Base-by-base conservation (phyloP, 805 yeast genomes). In the Geotrichum ghanense region DNA sequence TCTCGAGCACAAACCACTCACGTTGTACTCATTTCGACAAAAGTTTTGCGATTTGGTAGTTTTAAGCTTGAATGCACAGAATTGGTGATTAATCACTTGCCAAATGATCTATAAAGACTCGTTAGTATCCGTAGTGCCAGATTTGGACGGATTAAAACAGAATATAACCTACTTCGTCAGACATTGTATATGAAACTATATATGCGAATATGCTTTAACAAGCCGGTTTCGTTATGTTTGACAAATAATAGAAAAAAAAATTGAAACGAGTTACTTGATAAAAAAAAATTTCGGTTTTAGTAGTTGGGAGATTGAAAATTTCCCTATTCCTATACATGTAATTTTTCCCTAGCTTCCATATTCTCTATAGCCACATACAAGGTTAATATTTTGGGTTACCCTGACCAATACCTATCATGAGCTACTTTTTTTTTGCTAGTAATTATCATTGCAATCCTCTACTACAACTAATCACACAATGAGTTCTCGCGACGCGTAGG, bases 1-100 rank as follows among this genome's bases (percentile, higher is more conserved):
- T 59, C 98, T 78, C 47, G 81, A 77, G 65, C 99, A 92, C 47
- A 92, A 73, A 51, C 99, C 99, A 53, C 87, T 78, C 44, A 90
- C 97, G 63, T 92, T 92, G 68, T 86, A 89, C 64, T 92, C 97
- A 62, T 90, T 92, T 63, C 97, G 73, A 68, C 99, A 92, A 62
- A 92, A 92, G 56, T 79, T 83, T 65, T 90, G 97, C 22, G 79
- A 86, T 59, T 86, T 85, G 50, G 85, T 84, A 22, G 96, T 83
- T 60, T 83, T 84, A 57, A 92, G 71, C 67, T 90, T 90, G 71
- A 83, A 92, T 20, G 98, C 85, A 71, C 98, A 92, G 62, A 90
- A 92, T 63, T 87, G 90, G 63, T 86, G 88, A 69, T 89, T 88
- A 57, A 92, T 86, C 51, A 90, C 92, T 70, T 86, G 94, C 99